Conservation (phyloP, 2,329 filamentous ascomycete species). For the Xylariaceae sp. region DNA sequence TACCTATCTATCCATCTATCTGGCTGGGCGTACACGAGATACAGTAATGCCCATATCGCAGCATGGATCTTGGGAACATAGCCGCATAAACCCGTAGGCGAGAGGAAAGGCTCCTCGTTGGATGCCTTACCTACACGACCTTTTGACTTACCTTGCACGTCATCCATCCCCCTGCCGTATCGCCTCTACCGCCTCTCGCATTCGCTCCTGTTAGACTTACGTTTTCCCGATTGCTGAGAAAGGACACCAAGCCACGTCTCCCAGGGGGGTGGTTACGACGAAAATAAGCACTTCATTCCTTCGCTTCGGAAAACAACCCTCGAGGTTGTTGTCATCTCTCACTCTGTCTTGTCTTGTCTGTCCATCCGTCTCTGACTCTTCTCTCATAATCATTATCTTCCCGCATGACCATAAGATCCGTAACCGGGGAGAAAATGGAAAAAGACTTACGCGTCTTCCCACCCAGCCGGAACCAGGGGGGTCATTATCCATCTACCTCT, state of each 20-base stretch:
- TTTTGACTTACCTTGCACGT: background rate
- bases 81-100: background rate
- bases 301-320: background rate
- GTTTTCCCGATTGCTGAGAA: background rate
- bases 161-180: background rate
- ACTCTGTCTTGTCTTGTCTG: background rate
- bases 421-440: background rate
- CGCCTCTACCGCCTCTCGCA: background rate
- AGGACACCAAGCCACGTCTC: conserved; percentile 1
- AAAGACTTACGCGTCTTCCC: background rate
- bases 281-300: background rate
- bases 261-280: background rate
- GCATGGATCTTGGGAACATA: background rate
- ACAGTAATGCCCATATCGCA: background rate
- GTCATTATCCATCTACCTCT: background rate
- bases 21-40: background rate
- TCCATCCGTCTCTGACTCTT: no score
- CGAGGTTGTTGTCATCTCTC: background rate
- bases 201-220: background rate
- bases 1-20: background rate
- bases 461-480: no score
- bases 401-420: background rate
- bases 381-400: background rate
- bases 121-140: background rate
- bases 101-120: background rate